Conservation (phyloP, 2,329 filamentous ascomycete genomes). For the Cordyceps sp. region DNA sequence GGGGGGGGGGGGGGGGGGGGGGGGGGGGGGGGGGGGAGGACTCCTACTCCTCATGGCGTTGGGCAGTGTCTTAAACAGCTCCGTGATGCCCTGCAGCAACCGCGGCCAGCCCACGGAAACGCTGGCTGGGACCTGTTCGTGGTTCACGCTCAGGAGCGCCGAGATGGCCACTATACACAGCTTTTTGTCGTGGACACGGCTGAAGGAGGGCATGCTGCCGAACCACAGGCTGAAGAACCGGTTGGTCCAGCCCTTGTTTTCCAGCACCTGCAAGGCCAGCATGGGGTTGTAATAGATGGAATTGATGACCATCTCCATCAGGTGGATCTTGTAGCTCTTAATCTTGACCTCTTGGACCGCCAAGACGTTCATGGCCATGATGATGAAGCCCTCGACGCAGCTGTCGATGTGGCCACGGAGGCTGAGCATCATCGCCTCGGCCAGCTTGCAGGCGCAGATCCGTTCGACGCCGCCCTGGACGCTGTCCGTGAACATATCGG, state of each 20-base stretch:
- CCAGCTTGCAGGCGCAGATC: constrained; percentile 94
- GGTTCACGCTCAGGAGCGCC: constrained; percentile 61
- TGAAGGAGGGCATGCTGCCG: constrained; percentile 84
- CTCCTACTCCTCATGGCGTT: constrained; percentile 65
- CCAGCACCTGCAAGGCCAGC: constrained; percentile 72
- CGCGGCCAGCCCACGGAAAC: constrained; percentile 92
- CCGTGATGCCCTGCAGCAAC: constrained; percentile 71
- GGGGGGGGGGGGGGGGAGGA: too few species aligned
- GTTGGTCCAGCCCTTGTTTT: constrained; percentile 87
- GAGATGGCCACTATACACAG: constrained; percentile 89
- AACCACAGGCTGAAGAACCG: constrained; percentile 99
- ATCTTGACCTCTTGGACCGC: constrained; percentile 62
- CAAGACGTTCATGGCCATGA: constrained; percentile 73
- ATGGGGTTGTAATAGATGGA: constrained; percentile 92
- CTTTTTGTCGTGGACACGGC: constrained; percentile 95
- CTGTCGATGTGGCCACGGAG: constrained; percentile 77
- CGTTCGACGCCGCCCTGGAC: constrained; percentile 88
- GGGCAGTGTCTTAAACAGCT: constrained; percentile 83
- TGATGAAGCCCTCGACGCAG: constrained; percentile 76
- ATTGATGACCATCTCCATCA: constrained; percentile 99
- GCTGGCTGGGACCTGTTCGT: constrained; percentile 74
- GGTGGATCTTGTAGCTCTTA: constrained; percentile 85
- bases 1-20: too few species aligned
- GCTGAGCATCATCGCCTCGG: constrained; percentile 93
- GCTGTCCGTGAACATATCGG: constrained; percentile 82